These are phyloP conservation scores for Erodium texanum DNA, from an alignment of 441 rosid species.

Conservation along the genomic window DNA sequence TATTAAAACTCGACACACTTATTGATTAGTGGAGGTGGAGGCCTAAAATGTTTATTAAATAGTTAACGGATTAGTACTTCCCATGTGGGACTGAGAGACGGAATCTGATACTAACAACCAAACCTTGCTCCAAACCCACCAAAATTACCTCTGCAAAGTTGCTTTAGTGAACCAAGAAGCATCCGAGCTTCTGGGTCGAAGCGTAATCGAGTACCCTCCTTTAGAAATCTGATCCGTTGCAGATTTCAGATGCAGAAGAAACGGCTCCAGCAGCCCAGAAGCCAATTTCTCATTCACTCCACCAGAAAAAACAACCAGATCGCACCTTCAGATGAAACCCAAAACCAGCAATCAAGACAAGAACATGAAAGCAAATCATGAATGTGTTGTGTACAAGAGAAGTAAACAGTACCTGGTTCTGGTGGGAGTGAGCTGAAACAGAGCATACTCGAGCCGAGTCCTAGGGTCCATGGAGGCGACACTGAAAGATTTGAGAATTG, in stretches of 20 bases:
- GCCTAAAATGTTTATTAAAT: no score
- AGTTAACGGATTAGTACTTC: no score
- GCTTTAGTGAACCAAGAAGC: slow-evolving; percentile 81
- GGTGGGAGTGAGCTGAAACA: slow-evolving; percentile 94
- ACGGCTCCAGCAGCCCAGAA: slow-evolving; percentile 71
- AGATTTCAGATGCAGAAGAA: slow-evolving; percentile 60
- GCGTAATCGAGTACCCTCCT: slow-evolving; percentile 81
- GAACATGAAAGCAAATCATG: neutral
- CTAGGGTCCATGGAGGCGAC: slow-evolving; percentile 57
- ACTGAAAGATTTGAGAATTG: neutral
- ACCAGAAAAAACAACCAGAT: slow-evolving; percentile 66
- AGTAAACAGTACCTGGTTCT: slow-evolving; percentile 62
- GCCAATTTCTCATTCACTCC: slow-evolving; percentile 69
- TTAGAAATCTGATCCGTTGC: slow-evolving; percentile 76
- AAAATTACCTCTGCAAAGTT: slow-evolving; percentile 63
- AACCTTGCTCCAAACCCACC: neutral
- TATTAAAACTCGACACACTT: no score
- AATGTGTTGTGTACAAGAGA: neutral
- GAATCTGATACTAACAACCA: no score
- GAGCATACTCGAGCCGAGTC: slow-evolving; percentile 68
- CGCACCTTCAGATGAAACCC: slow-evolving; percentile 48
- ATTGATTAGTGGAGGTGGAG: no score
- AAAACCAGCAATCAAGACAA: slow-evolving; percentile 9
- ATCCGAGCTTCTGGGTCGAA: slow-evolving; percentile 37
- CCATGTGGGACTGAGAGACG: no score